Percentiles rank a stretch among this genome's conserved stretches.
phyloP scores from a whole-genome alignment of 441 rosid genomes.

The Populus tomentosa region DNA sequence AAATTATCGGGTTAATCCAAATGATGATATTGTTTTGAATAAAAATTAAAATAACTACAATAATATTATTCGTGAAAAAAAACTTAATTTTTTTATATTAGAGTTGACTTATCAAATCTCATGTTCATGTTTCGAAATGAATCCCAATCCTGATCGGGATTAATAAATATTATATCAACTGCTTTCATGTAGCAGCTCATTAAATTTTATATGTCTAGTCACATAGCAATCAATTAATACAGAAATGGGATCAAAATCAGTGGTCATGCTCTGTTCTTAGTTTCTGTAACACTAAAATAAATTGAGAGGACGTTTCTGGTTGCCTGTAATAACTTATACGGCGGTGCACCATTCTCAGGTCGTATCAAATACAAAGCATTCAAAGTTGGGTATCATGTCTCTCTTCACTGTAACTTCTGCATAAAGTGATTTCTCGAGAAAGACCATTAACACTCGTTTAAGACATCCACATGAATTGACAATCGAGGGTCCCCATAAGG shows the following conservation, averaged over 20 bases:
- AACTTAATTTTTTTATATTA: too few species aligned
- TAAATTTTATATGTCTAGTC: not conserved
- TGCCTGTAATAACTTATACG: not conserved
- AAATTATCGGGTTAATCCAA: too few species aligned
- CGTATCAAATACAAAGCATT: constrained; percentile 5
- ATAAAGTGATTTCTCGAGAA: constrained; percentile 19
- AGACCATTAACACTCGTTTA: not conserved
- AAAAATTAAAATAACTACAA: too few species aligned
- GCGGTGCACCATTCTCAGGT: not conserved
- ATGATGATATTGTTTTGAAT: too few species aligned
- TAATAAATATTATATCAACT: not conserved
- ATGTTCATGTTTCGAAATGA: too few species aligned
- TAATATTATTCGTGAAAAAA: too few species aligned
- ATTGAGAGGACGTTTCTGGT: not conserved
- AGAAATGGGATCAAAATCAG: not conserved
- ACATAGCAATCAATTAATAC: not conserved
- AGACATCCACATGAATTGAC: not conserved
- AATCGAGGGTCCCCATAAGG: not conserved
- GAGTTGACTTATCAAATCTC: too few species aligned
- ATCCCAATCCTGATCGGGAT: too few species aligned
- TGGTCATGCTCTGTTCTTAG: not conserved
- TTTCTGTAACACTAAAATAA: not conserved
- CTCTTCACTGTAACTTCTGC: constrained; percentile 31
- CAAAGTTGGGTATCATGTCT: constrained; percentile 39
- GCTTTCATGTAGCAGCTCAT: not conserved